These are phyloP conservation scores for Biancaea sappan DNA, from an alignment of 306 rosid species.

Conservation along the genomic window DNA sequence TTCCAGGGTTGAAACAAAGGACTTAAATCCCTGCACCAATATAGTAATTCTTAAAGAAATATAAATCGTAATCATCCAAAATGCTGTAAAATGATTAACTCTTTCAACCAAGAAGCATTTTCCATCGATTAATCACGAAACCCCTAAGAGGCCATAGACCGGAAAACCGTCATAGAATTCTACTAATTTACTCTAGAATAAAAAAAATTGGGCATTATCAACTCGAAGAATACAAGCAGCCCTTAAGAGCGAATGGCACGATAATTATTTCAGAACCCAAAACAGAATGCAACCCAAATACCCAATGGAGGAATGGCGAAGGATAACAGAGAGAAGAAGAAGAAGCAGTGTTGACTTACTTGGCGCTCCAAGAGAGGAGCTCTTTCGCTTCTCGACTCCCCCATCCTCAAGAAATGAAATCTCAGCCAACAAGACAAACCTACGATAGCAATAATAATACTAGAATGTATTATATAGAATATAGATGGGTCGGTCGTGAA, in stretches of 20 bases:
- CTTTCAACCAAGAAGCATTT: neutral
- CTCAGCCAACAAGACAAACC: neutral
- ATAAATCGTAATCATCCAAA: neutral
- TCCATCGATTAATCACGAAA: neutral
- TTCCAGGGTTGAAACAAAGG: neutral
- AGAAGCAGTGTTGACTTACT: slow-evolving; percentile 32
- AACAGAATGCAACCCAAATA: neutral
- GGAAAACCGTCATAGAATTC: neutral
- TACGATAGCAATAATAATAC: neutral
- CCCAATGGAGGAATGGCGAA: neutral
- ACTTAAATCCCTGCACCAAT: neutral
- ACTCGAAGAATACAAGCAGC: too few relatives aligned
- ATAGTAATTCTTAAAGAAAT: neutral
- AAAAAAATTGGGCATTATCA: neutral
- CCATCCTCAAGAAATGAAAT: slow-evolving; percentile 27
- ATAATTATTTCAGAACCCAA: too few relatives aligned
- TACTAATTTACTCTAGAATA: neutral
- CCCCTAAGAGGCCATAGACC: neutral
- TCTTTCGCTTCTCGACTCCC: slow-evolving; percentile 37
- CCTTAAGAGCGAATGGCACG: too few relatives aligned
- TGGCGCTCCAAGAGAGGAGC: slow-evolving; percentile 43
- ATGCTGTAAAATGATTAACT: neutral
- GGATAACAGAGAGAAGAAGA: neutral
- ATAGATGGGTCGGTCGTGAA: neutral
- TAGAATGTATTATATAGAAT: neutral